A percentile compares a stretch with the other conserved stretches of the same genome.
Conservation (phyloP, 2,329 filamentous ascomycete genomes). For the Fusarium devonianum region DNA sequence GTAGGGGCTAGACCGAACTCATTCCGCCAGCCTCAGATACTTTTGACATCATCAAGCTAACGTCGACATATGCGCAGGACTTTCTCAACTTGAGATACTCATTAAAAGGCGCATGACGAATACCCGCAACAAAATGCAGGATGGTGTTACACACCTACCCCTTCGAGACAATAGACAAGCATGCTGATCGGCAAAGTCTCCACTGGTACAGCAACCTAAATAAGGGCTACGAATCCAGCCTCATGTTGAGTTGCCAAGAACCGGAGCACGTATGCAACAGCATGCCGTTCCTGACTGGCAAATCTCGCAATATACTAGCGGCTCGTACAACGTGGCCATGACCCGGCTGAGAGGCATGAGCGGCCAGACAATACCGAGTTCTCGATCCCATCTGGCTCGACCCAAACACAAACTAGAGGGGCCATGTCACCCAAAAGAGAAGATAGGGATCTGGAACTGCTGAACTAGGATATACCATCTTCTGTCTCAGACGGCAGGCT, state of each 20-base stretch:
- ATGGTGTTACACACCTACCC: constrained; percentile 17
- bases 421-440: too few relatives aligned
- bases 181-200: constrained; percentile 18
- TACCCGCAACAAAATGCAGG: not conserved
- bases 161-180: constrained; percentile 1
- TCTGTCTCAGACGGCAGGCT: constrained; percentile 18
- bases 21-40: too few relatives aligned
- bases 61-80: too few relatives aligned
- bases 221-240: constrained; percentile 7
- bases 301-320: too few relatives aligned
- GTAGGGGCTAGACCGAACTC: too few relatives aligned
- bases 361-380: not conserved
- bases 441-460: not conserved
- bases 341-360: constrained; percentile 5
- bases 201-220: constrained; percentile 14
- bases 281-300: not conserved
- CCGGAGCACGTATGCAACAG: constrained; percentile 7
- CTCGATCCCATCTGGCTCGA: not conserved
- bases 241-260: not conserved
- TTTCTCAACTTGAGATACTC: constrained; percentile 7
- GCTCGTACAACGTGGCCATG: too few relatives aligned
- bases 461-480: constrained; percentile 21
- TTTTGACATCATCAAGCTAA: too few relatives aligned
- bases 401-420: not conserved
- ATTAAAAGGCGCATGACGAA: constrained; percentile 23